A percentile compares a stretch with the other conserved stretches of the same genome.
Evolutionary conservation across 345 rosid genomes (phyloP).

Genomic region (Turritis glabra): DNA sequence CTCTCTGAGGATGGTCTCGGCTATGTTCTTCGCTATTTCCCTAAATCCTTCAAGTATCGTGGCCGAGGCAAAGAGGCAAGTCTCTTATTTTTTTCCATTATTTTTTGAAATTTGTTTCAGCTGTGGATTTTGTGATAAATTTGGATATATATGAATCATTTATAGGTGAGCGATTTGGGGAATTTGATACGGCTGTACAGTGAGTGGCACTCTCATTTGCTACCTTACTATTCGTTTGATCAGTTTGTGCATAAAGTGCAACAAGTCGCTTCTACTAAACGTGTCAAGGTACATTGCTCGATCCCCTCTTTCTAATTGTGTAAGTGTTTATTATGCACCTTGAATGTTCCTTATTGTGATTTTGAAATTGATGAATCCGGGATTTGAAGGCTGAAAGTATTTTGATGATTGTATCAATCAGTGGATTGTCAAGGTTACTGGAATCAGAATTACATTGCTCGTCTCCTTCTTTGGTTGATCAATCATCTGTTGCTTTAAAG

Average conservation of each 20-base stretch:
- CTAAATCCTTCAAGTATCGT: conserved; percentile 71
- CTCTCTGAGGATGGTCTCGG: conserved; percentile 87
- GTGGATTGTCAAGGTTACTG: background rate
- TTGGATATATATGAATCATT: background rate
- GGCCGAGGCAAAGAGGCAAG: conserved; percentile 90
- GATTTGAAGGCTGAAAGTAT: background rate
- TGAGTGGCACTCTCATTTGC: conserved; percentile 83
- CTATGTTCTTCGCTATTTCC: conserved; percentile 81
- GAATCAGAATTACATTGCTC: background rate
- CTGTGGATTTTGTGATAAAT: background rate
- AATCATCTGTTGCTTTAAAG: background rate
- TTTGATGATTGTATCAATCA: background rate
- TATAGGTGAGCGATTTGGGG: conserved; percentile 79
- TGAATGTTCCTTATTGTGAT: background rate
- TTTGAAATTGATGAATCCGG: background rate
- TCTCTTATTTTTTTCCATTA: background rate
- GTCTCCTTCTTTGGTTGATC: background rate
- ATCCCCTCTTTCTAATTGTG: background rate
- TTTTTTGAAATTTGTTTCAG: background rate
- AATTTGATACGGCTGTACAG: conserved; percentile 69
- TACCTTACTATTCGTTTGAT: conserved; percentile 83
- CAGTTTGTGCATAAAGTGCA: conserved; percentile 82
- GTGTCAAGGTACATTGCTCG: conserved; percentile 63
- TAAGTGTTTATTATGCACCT: background rate
- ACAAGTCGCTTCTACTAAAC: conserved; percentile 74